Conservation (phyloP, 768 basidiomycete genomes). For the Suillus subluteus region DNA sequence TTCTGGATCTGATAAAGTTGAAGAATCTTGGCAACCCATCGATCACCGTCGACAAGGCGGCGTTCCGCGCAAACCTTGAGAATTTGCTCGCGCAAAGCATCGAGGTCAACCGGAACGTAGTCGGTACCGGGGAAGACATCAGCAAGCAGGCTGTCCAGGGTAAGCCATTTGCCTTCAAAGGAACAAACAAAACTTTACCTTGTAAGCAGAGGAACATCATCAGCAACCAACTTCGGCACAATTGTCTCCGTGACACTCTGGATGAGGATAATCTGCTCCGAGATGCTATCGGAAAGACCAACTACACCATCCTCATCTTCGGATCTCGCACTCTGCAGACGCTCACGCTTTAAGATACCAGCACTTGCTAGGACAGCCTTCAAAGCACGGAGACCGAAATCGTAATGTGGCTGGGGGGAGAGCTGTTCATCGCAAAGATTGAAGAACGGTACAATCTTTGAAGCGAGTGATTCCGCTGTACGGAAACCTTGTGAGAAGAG, state of each 20-base stretch:
- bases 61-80: slow-evolving; percentile 84
- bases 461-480: slow-evolving; percentile 95
- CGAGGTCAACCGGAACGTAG: slow-evolving; percentile 87
- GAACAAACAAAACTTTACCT: slow-evolving; percentile 53
- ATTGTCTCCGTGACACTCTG: slow-evolving; percentile 99
- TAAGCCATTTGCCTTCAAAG: not conserved
- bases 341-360: slow-evolving; percentile 95
- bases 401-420: slow-evolving; percentile 97
- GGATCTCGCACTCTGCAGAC: slow-evolving; percentile 54
- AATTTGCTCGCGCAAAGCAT: slow-evolving; percentile 84
- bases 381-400: slow-evolving; percentile 96
- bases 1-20: slow-evolving; percentile 99
- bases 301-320: slow-evolving; percentile 47
- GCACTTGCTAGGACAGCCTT: slow-evolving; percentile 97
- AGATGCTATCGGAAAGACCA: slow-evolving; percentile 69
- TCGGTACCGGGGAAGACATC: slow-evolving; percentile 98
- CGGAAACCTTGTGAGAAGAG: slow-evolving; percentile 99
- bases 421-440: slow-evolving; percentile 97
- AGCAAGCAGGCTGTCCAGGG: slow-evolving; percentile 69
- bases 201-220: slow-evolving; percentile 92
- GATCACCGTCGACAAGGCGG: slow-evolving; percentile 82
- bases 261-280: slow-evolving; percentile 96
- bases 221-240: slow-evolving; percentile 96
- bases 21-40: slow-evolving; percentile 94
- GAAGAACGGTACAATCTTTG: slow-evolving; percentile 99